These are phyloP conservation scores for Pascua guehoae DNA, from an alignment of 1,284 basidiomycete species.

Conservation along the genomic window DNA sequence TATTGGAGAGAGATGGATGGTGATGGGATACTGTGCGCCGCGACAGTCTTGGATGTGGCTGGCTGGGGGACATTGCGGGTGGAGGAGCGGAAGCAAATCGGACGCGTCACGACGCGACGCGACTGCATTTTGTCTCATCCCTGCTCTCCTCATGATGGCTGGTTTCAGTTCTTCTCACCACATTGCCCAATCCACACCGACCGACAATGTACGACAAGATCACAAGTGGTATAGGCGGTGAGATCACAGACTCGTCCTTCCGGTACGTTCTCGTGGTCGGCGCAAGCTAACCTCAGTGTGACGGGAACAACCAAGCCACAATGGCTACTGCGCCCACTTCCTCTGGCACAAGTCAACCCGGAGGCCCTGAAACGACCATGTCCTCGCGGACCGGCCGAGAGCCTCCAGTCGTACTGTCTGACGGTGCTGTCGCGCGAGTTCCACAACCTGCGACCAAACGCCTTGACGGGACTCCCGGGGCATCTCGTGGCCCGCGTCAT, in stretches of 20 bases:
- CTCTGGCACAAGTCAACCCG: constrained; percentile 25
- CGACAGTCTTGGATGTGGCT: too few species aligned
- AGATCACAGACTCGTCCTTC: constrained; percentile 12
- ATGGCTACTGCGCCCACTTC: constrained; percentile 35
- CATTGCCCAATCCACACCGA: constrained; percentile 57
- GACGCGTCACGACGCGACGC: background rate
- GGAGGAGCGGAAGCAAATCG: background rate
- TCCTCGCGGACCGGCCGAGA: constrained; percentile 9
- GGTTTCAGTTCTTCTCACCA: too few species aligned
- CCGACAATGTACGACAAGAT: constrained; percentile 53
- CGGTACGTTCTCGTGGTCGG: constrained; percentile 1
- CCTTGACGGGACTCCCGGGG: constrained; percentile 20
- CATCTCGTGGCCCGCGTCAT: constrained; percentile 23
- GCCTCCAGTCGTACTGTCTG: constrained; percentile 30
- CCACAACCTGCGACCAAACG: constrained; percentile 21
- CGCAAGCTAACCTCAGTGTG: constrained; percentile 13
- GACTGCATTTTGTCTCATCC: background rate
- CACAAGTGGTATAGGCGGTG: constrained; percentile 13
- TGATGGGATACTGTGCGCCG: too few species aligned
- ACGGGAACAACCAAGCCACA: constrained; percentile 17
- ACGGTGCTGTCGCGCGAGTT: constrained; percentile 29
- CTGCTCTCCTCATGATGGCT: background rate
- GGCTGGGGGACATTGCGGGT: too few species aligned
- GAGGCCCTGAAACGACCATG: background rate
- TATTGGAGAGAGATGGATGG: too few species aligned